Conservation (phyloP, 768 basidiomycete species). For the Rhizopogon vinicolor region DNA sequence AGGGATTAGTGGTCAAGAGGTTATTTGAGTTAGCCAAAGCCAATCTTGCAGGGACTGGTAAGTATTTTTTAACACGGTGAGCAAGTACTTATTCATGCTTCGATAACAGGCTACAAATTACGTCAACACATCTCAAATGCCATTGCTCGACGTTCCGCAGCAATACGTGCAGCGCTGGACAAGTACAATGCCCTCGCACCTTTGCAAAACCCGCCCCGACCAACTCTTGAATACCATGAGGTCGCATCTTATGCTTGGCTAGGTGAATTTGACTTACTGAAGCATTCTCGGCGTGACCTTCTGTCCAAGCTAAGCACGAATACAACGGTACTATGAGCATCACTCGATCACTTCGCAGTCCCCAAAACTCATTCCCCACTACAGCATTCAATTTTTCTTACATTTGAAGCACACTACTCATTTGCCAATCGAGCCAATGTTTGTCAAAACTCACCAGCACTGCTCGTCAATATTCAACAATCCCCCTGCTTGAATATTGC, state of each 20-base stretch:
- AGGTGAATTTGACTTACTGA: slow-evolving; percentile 30
- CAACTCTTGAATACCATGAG: slow-evolving; percentile 14
- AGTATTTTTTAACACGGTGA: slow-evolving; percentile 1
- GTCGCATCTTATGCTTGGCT: slow-evolving; percentile 17
- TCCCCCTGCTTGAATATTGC: no score
- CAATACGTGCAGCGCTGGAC: slow-evolving; percentile 27
- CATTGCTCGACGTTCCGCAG: slow-evolving; percentile 23
- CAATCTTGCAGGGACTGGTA: slow-evolving; percentile 32
- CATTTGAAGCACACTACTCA: no score
- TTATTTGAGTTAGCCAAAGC: slow-evolving; percentile 36
- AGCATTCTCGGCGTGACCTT: slow-evolving; percentile 26
- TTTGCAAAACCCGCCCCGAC: slow-evolving; percentile 12
- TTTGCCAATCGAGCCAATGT: no score
- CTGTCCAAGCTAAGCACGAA: slow-evolving; percentile 5
- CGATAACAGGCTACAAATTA: slow-evolving; percentile 28
- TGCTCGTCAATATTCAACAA: no score
- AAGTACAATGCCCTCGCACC: slow-evolving; percentile 28
- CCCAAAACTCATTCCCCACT: no score
- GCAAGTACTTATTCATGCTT: neutral
- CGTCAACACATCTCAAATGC: slow-evolving; percentile 30
- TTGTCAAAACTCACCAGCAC: no score
- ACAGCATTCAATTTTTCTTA: no score
- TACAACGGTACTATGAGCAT: no score
- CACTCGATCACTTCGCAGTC: no score
- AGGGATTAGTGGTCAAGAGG: slow-evolving; percentile 28